phyloP scores from a whole-genome alignment of 2,329 filamentous ascomycete species.

The Diaporthe citri region DNA sequence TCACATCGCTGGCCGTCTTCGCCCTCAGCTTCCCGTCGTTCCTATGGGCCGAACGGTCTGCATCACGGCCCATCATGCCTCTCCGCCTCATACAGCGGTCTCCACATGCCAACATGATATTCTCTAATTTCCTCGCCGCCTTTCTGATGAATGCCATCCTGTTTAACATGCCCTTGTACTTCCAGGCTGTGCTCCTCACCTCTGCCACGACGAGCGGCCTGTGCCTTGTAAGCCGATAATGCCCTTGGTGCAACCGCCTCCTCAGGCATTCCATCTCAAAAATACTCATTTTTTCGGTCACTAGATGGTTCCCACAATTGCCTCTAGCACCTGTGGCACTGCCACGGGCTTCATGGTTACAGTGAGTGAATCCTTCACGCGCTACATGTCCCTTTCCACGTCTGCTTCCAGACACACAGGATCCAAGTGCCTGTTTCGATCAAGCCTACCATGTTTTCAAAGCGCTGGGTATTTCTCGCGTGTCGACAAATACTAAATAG shows the following conservation, averaged over 20 bases:
- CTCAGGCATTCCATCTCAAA: too few species aligned
- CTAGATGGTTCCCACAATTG: conserved; percentile 65
- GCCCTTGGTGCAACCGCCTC: not conserved
- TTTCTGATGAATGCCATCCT: conserved; percentile 67
- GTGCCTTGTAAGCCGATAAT: conserved; percentile 64
- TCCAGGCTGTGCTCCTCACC: conserved; percentile 79
- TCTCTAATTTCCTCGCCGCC: conserved; percentile 65
- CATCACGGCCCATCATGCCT: conserved; percentile 70
- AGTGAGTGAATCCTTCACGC: not conserved
- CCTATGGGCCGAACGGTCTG: conserved; percentile 64
- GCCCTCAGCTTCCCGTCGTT: conserved; percentile 63
- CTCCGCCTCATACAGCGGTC: conserved; percentile 62
- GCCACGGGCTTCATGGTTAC: conserved; percentile 73
- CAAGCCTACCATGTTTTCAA: not conserved
- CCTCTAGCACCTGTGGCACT: conserved; percentile 66
- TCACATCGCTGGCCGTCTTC: conserved; percentile 64
- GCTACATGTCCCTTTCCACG: not conserved
- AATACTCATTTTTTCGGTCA: not conserved
- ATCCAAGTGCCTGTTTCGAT: not conserved
- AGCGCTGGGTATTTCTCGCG: not conserved
- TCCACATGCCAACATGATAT: conserved; percentile 70
- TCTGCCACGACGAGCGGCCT: conserved; percentile 79
- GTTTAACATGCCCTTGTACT: conserved; percentile 79
- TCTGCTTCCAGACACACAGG: not conserved
- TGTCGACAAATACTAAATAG: not conserved